phyloP scores from a whole-genome alignment of 495 filamentous ascomycete genomes.

The Halenospora varia region DNA sequence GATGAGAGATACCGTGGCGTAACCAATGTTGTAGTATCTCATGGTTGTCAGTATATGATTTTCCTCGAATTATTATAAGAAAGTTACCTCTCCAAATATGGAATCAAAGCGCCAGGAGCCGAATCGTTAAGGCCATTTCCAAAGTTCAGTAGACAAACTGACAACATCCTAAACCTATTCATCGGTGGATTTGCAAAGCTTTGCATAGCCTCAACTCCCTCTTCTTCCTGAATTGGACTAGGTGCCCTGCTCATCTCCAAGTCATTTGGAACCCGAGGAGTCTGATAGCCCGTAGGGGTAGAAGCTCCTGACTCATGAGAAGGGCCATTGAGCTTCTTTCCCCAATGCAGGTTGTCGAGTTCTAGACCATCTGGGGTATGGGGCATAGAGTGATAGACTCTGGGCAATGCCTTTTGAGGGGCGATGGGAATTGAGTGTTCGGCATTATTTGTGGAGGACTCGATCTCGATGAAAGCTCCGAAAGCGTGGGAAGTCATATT shows the following conservation, averaged over 20 bases:
- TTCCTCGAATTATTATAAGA: neutral
- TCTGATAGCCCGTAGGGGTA: slow-evolving; percentile 26
- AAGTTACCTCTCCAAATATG: slow-evolving; percentile 58
- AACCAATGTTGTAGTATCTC: slow-evolving; percentile 63
- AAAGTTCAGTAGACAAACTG: slow-evolving; percentile 49
- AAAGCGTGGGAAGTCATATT: slow-evolving; percentile 21
- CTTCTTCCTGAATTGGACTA: slow-evolving; percentile 34
- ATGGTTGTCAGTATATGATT: slow-evolving; percentile 23
- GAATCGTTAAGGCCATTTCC: slow-evolving; percentile 57
- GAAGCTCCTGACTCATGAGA: slow-evolving; percentile 13
- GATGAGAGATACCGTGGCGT: slow-evolving; percentile 71
- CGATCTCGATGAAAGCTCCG: slow-evolving; percentile 24
- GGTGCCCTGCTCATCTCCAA: slow-evolving; percentile 49
- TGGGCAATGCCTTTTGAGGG: slow-evolving; percentile 32
- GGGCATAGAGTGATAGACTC: slow-evolving; percentile 37
- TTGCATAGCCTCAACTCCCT: slow-evolving; percentile 39
- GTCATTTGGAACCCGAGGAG: slow-evolving; percentile 42
- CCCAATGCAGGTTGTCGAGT: slow-evolving; percentile 28
- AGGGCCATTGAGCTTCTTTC: slow-evolving; percentile 22
- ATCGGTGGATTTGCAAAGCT: slow-evolving; percentile 50
- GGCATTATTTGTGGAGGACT: slow-evolving; percentile 7
- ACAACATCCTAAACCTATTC: slow-evolving; percentile 44
- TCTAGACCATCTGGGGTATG: slow-evolving; percentile 30
- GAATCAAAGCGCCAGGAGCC: slow-evolving; percentile 69
- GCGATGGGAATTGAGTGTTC: slow-evolving; percentile 23